Percentiles rank a stretch among this genome's conserved stretches.
These are phyloP conservation scores for Cystobasidium slooffiae DNA, from an alignment of 1,284 basidiomycete species.

Conservation along the genomic window DNA sequence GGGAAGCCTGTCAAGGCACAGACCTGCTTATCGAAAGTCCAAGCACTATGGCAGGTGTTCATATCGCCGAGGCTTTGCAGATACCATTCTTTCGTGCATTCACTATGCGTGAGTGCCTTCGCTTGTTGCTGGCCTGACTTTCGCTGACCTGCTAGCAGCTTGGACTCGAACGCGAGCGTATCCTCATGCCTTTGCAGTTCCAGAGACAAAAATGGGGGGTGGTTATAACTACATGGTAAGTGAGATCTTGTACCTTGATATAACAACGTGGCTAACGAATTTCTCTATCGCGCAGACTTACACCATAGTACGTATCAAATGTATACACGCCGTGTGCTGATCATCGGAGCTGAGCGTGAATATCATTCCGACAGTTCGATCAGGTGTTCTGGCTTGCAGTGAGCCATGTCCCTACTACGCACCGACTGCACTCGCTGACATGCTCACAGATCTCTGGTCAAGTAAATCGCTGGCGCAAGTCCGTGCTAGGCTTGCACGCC, in stretches of 20 bases:
- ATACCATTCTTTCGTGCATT: slow-evolving; percentile 88
- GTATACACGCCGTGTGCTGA: background rate
- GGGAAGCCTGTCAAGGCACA: slow-evolving; percentile 92
- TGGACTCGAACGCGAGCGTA: slow-evolving; percentile 77
- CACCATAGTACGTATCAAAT: slow-evolving; percentile 54
- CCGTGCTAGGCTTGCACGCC: slow-evolving; percentile 72
- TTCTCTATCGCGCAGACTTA: slow-evolving; percentile 55
- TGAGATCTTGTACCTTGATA: slow-evolving; percentile 9
- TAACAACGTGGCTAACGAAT: slow-evolving; percentile 2
- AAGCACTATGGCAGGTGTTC: slow-evolving; percentile 97
- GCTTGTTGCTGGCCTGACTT: no score
- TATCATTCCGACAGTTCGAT: slow-evolving; percentile 70
- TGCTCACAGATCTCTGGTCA: slow-evolving; percentile 71
- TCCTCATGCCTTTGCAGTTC: slow-evolving; percentile 96
- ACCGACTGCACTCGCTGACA: background rate
- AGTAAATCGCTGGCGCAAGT: slow-evolving; percentile 89
- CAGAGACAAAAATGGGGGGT: slow-evolving; percentile 88
- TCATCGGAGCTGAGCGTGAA: background rate
- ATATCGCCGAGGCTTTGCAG: slow-evolving; percentile 89
- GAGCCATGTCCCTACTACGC: background rate
- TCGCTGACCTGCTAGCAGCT: slow-evolving; percentile 20
- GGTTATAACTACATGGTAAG: slow-evolving; percentile 95
- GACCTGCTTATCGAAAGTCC: slow-evolving; percentile 94
- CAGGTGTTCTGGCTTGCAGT: slow-evolving; percentile 93
- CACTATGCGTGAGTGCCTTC: slow-evolving; percentile 65